Conservation (phyloP, 2,329 filamentous ascomycete genomes). For the Myriangium duriaei region DNA sequence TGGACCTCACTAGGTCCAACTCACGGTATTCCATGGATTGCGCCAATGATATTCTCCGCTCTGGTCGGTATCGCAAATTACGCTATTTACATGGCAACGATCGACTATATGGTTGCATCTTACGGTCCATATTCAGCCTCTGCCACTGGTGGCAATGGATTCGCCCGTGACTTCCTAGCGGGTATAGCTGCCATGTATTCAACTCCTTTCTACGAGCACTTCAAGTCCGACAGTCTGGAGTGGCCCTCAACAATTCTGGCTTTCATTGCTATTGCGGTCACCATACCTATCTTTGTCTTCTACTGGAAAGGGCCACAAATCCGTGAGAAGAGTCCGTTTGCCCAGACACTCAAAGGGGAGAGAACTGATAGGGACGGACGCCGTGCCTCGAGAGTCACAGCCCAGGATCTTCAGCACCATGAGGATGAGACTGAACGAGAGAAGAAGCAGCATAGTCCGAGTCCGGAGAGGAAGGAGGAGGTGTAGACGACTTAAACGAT, state of each 20-base stretch:
- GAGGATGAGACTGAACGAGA: too few species aligned
- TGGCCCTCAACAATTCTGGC: constrained; percentile 42
- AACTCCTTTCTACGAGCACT: constrained; percentile 41
- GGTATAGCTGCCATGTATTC: constrained; percentile 56
- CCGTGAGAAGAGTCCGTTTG: constrained; percentile 36
- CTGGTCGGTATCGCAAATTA: constrained; percentile 62
- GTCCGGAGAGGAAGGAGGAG: too few species aligned
- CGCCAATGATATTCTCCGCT: constrained; percentile 48
- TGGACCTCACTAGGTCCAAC: constrained; percentile 51
- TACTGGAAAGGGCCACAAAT: constrained; percentile 41
- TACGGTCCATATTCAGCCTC: constrained; percentile 60
- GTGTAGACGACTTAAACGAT: too few species aligned
- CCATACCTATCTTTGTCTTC: constrained; percentile 40
- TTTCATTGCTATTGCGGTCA: constrained; percentile 36
- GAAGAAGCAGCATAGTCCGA: too few species aligned
- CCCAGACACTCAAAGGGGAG: constrained; percentile 27
- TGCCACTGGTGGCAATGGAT: constrained; percentile 61
- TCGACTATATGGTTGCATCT: constrained; percentile 61
- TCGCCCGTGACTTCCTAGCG: constrained; percentile 57
- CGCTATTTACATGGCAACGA: constrained; percentile 58
- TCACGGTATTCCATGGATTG: constrained; percentile 48
- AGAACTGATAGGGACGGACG: constrained; percentile 17
- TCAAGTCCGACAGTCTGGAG: constrained; percentile 31
- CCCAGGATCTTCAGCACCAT: constrained; percentile 2
- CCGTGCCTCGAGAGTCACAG: constrained; percentile 8